Conservation (phyloP, 2,329 filamentous ascomycete genomes). For the Sporothrix variecibatus region DNA sequence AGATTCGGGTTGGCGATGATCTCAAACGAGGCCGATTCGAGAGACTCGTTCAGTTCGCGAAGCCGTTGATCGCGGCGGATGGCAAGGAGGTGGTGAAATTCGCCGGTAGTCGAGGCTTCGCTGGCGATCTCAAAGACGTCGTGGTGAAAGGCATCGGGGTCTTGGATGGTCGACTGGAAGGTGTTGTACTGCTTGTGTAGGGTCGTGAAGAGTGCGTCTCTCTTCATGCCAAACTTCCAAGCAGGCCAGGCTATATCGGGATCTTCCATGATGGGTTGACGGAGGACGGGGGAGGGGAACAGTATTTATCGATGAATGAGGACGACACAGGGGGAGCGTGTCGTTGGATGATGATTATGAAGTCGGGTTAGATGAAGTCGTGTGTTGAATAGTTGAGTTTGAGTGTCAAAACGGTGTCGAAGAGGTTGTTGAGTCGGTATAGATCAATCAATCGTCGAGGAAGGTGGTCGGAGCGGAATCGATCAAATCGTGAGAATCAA, state of each 20-base stretch:
- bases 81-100: conserved; percentile 58
- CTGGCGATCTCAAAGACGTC: conserved; percentile 61
- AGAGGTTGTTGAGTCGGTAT: not conserved
- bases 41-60: conserved; percentile 55
- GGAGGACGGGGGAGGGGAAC: not conserved
- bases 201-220: conserved; percentile 58
- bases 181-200: conserved; percentile 64
- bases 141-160: conserved; percentile 62
- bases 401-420: not conserved
- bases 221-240: conserved; percentile 66
- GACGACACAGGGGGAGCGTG: conserved; percentile 4
- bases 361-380: not conserved
- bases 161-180: conserved; percentile 56
- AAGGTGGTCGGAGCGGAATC: not conserved
- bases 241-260: conserved; percentile 56
- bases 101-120: conserved; percentile 51
- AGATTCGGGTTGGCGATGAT: conserved; percentile 62
- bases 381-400: not conserved
- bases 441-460: not conserved
- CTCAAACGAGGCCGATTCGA: conserved; percentile 60
- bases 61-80: conserved; percentile 57
- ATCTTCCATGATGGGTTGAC: conserved; percentile 52
- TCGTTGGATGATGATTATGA: not conserved
- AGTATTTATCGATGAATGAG: not conserved
- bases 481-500: not conserved